These are phyloP conservation scores for Penicillium psychrofluorescens DNA, from an alignment of 495 filamentous ascomycete genomes.

Conservation along the genomic window DNA sequence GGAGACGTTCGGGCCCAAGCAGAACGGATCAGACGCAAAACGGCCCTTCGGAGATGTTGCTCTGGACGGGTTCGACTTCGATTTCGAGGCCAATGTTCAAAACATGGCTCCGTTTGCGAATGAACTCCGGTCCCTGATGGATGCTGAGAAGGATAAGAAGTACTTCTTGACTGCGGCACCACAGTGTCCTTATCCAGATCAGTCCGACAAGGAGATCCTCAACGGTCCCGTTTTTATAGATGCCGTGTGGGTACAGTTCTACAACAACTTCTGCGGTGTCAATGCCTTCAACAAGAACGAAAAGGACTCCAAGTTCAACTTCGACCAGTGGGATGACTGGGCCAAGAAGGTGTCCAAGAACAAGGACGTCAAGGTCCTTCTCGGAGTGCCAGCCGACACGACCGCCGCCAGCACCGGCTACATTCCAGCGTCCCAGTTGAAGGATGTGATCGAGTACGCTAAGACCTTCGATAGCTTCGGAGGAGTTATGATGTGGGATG, in stretches of 20 bases:
- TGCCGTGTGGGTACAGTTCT: conserved; percentile 66
- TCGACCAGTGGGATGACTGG: conserved; percentile 66
- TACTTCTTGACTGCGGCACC: conserved; percentile 61
- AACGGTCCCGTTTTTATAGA: conserved; percentile 48
- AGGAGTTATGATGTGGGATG: conserved; percentile 70
- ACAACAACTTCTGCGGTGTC: conserved; percentile 66
- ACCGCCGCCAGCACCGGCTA: conserved; percentile 55
- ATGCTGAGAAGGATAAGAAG: conserved; percentile 38
- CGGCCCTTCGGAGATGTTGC: conserved; percentile 59
- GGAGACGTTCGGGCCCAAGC: conserved; percentile 53
- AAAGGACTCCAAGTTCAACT: conserved; percentile 57
- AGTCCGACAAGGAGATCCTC: conserved; percentile 50
- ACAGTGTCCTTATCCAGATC: conserved; percentile 61
- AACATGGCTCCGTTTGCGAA: conserved; percentile 50
- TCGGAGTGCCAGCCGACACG: conserved; percentile 59
- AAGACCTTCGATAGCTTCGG: conserved; percentile 55
- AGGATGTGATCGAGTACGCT: conserved; percentile 40
- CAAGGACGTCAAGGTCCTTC: conserved; percentile 53
- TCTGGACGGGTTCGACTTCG: conserved; percentile 69
- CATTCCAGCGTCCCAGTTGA: conserved; percentile 34
- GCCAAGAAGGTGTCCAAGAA: conserved; percentile 55
- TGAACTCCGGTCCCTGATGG: conserved; percentile 46
- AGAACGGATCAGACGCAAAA: conserved; percentile 18
- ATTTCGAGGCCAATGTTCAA: conserved; percentile 46
- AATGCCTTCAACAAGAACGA: conserved; percentile 40